These are phyloP conservation scores for Fraxinus sp. DNA, from an alignment of 305 asterid genomes.

Conservation along the genomic window DNA sequence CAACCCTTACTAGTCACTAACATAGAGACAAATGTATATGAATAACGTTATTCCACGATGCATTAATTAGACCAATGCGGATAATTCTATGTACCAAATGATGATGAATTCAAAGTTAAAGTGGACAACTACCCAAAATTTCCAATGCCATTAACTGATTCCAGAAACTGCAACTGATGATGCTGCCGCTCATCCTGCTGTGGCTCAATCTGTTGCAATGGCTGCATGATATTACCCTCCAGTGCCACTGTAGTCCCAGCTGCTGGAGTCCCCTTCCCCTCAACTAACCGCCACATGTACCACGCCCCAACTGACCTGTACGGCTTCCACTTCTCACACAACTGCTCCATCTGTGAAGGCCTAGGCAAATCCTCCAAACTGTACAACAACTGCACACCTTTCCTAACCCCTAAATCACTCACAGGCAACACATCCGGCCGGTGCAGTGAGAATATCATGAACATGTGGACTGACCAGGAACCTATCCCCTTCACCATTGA, in stretches of 20 bases:
- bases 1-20: not conserved
- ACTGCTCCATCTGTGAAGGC: conserved; percentile 83
- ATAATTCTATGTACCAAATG: not conserved
- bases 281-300: conserved; percentile 93
- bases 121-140: conserved; percentile 41
- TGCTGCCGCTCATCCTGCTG: conserved; percentile 43
- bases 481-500: conserved; percentile 99
- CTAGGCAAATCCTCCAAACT: conserved; percentile 86
- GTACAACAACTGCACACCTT: conserved; percentile 81
- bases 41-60: not conserved
- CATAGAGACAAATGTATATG: not conserved
- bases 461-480: conserved; percentile 98
- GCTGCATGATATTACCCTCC: conserved; percentile 32
- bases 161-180: conserved; percentile 52
- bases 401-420: conserved; percentile 92
- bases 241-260: conserved; percentile 30
- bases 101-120: conserved; percentile 4
- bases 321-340: conserved; percentile 96
- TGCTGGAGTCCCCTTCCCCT: conserved; percentile 63
- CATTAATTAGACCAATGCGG: not conserved
- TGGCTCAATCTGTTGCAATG: conserved; percentile 39
- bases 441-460: conserved; percentile 87
- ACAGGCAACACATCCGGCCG: conserved; percentile 96
- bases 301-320: conserved; percentile 93
- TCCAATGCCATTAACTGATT: conserved; percentile 43